These are phyloP conservation scores for Penicillium cosmopolitanum DNA, from an alignment of 495 filamentous ascomycete species.

Conservation along the genomic window DNA sequence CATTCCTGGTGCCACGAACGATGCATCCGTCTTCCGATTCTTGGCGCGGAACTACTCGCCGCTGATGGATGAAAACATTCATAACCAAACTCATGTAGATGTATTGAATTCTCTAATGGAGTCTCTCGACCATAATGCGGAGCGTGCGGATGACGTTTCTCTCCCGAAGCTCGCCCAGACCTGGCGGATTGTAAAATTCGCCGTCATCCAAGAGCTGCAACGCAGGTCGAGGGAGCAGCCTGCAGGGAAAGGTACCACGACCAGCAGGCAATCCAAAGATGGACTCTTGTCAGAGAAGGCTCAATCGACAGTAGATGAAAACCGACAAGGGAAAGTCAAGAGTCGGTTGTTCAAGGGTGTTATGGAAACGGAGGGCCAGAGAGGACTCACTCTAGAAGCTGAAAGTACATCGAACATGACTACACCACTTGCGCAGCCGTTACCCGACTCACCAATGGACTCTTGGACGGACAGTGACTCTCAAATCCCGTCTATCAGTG, in stretches of 20 bases:
- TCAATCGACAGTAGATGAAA: conserved; percentile 35
- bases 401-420: conserved; percentile 78
- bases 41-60: conserved; percentile 61
- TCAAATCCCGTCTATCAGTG: conserved; percentile 36
- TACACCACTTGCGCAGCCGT: conserved; percentile 75
- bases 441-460: conserved; percentile 51
- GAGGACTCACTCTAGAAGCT: conserved; percentile 47
- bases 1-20: conserved; percentile 57
- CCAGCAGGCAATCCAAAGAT: conserved; percentile 41
- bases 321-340: conserved; percentile 43
- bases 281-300: conserved; percentile 29
- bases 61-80: conserved; percentile 33
- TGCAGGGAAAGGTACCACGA: conserved; percentile 25
- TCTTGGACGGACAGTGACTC: conserved; percentile 38
- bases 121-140: conserved; percentile 66
- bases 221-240: conserved; percentile 60
- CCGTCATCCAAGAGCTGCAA: conserved; percentile 61
- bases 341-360: conserved; percentile 50
- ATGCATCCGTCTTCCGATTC: conserved; percentile 58
- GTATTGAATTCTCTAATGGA: conserved; percentile 51
- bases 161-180: conserved; percentile 71
- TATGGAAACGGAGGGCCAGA: conserved; percentile 42
- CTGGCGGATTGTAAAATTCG: conserved; percentile 70
- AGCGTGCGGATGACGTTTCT: conserved; percentile 59
- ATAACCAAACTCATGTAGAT: conserved; percentile 32